Conservation (phyloP, 768 basidiomycete genomes). For the Pulveroboletus sp. region DNA sequence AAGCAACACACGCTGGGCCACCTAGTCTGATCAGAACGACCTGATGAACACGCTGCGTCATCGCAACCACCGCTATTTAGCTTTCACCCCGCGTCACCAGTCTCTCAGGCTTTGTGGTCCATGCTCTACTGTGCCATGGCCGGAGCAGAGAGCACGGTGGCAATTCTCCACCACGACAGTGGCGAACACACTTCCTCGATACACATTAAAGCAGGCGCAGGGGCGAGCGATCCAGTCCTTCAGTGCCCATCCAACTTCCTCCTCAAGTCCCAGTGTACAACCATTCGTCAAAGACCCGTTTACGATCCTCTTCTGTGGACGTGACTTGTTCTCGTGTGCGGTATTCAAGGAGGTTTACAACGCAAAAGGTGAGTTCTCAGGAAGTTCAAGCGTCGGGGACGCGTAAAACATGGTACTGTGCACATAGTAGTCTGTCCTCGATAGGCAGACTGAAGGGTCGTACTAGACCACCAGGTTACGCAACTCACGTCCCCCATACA, state of each 20-base stretch:
- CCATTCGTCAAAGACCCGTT: slow-evolving; percentile 36
- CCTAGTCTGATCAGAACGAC: background rate
- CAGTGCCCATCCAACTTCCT: background rate
- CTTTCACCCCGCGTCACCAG: background rate
- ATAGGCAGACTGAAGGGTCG: background rate
- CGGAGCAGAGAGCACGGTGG: background rate
- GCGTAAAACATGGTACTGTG: background rate
- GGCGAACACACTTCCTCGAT: background rate
- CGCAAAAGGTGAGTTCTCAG: slow-evolving; percentile 49
- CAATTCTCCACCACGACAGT: background rate
- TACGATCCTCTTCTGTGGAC: slow-evolving; percentile 83
- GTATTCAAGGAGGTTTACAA: slow-evolving; percentile 61
- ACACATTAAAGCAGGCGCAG: background rate
- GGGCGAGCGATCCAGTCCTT: background rate
- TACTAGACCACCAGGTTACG: background rate
- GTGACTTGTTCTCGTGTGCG: slow-evolving; percentile 80
- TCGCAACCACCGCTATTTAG: background rate
- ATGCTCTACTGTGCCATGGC: background rate
- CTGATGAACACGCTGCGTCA: slow-evolving; percentile 4
- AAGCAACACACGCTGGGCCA: background rate
- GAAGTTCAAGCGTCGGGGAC: background rate
- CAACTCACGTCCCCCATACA: background rate
- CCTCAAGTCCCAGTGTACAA: background rate
- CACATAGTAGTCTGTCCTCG: background rate
- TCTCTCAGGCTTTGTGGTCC: background rate